Evolutionary conservation across 2,329 filamentous ascomycete species (phyloP), one percentile per base, ranked within the genome.

Genomic region (Ceratocystis cubensis): DNA sequence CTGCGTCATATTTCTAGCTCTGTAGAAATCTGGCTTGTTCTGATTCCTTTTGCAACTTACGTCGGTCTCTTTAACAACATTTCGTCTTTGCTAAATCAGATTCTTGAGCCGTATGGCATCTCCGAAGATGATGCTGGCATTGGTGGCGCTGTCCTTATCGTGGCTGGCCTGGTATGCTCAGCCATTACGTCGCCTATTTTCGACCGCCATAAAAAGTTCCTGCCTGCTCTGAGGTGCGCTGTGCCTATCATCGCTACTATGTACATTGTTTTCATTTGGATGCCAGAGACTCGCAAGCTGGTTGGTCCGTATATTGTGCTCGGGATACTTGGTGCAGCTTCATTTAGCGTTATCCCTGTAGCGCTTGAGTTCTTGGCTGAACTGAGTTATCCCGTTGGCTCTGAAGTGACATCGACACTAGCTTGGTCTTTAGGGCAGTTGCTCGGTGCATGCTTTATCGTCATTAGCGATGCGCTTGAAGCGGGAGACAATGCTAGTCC

Each of bases 51-150:
- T 76, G 78, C 83, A 70, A 76, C 92, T 71, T 96, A 91, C 75
- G 89, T 96, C 69, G 91, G 88, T 71, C 87, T 94, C 78, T 99
- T 99, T 85, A 97, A 97, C 80, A 88, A 88, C 70, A 80, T 92
- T 70, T 95, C 91, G 63, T 88, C 88, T 1, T 83, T 97, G 1
- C 81, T 97, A 8, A 96, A 93, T 78, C 93, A 96, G 74, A 89
- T 97, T 73, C 83, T 97, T 70, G 79, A 84, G 48, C 94, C 94
- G 0, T 93, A 96, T 76, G 88, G 85, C 72, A 96, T 91, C 81
- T 82, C 79, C 68, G 88, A 96, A 74, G 87, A 88, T 70, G 82
- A 96, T 66, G 89, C 93, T 25, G 94, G 94, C 44, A 92, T 97
- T 72, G 91, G 87, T 10, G 94, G 94, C 70, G 94, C 89, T 0